Conservation (phyloP, 208 protist genomes). For the Wallacemonas rigidus region DNA sequence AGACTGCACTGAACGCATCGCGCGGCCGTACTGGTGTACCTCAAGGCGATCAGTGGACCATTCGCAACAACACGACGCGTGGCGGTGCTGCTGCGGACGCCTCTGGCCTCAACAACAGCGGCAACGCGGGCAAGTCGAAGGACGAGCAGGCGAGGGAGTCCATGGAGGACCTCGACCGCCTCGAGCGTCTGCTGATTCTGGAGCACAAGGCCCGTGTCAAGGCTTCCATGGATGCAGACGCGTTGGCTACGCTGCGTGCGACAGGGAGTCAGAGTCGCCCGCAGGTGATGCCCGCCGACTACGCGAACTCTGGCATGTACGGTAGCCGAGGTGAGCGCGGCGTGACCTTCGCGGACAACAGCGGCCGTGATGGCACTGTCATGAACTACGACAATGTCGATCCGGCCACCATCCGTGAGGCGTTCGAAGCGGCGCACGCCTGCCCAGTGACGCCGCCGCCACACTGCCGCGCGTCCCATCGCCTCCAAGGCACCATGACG, state of each 20-base stretch:
- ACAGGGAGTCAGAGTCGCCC: constrained; percentile 40
- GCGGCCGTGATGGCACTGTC: constrained; percentile 14
- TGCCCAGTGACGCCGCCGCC: constrained; percentile 72
- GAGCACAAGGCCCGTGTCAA: constrained; percentile 86
- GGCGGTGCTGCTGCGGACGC: constrained; percentile 1
- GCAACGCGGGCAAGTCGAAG: constrained; percentile 22
- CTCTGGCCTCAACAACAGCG: constrained; percentile 8
- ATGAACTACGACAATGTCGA: constrained; percentile 31
- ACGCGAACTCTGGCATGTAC: constrained; percentile 15
- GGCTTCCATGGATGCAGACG: constrained; percentile 63
- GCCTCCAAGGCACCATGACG: constrained; percentile 75
- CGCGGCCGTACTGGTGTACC: constrained; percentile 61
- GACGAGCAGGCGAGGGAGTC: constrained; percentile 57
- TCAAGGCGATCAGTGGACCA: constrained; percentile 56
- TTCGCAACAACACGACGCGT: constrained; percentile 20
- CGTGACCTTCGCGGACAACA: constrained; percentile 13
- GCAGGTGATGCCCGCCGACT: constrained; percentile 33
- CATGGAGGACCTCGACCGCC: constrained; percentile 77
- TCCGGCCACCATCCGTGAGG: constrained; percentile 51
- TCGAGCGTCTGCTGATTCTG: constrained; percentile 86
- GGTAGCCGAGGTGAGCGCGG: constrained; percentile 14
- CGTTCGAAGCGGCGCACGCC: constrained; percentile 58
- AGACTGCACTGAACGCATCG: constrained; percentile 79
- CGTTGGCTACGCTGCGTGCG: constrained; percentile 33
- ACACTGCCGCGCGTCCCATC: constrained; percentile 74